These are phyloP conservation scores for Penicillium sp. DNA, from an alignment of 2,329 filamentous ascomycete species.

Conservation along the genomic window DNA sequence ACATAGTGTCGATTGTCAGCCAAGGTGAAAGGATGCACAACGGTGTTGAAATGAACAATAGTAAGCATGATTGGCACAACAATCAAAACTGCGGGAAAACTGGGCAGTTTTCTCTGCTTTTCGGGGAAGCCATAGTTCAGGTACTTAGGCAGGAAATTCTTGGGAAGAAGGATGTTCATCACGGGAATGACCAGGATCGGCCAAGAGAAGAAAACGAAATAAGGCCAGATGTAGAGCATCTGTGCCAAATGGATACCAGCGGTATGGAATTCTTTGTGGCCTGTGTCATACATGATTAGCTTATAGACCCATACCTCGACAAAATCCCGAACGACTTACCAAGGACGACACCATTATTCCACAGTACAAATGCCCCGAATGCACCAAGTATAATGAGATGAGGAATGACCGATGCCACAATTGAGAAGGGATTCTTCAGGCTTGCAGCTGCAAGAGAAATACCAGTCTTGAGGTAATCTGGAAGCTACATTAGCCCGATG, in stretches of 20 bases:
- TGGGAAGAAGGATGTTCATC: constrained; percentile 41
- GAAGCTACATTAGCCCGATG: constrained; percentile 26
- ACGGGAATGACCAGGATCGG: constrained; percentile 69
- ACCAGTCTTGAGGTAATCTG: constrained; percentile 54
- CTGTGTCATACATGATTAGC: constrained; percentile 44
- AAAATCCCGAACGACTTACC: constrained; percentile 53
- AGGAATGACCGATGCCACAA: constrained; percentile 48
- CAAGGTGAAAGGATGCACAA: constrained; percentile 92
- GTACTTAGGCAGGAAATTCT: constrained; percentile 34
- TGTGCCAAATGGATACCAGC: constrained; percentile 87
- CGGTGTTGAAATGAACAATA: constrained; percentile 78
- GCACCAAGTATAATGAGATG: constrained; percentile 64
- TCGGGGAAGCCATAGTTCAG: constrained; percentile 37
- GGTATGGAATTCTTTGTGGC: constrained; percentile 92
- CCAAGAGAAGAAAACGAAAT: constrained; percentile 84
- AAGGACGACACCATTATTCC: constrained; percentile 90
- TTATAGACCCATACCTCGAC: not conserved
- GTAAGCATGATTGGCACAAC: constrained; percentile 48
- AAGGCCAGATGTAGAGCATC: constrained; percentile 93
- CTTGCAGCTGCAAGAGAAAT: constrained; percentile 66
- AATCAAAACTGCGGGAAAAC: constrained; percentile 37
- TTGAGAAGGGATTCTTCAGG: constrained; percentile 43
- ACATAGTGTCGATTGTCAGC: constrained; percentile 97
- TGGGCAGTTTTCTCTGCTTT: constrained; percentile 42
- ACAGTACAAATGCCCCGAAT: constrained; percentile 75